phyloP scores from a whole-genome alignment of 2,329 filamentous ascomycete species.

The Penicillium capsulatum region DNA sequence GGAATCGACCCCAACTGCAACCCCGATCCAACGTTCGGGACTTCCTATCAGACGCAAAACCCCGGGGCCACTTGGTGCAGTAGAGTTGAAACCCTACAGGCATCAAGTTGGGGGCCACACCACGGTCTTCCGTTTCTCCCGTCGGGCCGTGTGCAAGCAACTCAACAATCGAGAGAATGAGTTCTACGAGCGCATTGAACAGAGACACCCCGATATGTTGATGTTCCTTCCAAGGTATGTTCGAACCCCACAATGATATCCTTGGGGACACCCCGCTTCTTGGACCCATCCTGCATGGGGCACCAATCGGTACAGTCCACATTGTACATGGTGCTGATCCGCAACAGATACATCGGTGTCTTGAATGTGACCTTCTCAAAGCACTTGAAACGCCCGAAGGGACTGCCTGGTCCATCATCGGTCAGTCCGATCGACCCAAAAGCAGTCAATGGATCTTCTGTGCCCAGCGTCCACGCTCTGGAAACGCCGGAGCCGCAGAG shows the following conservation, averaged over 20 bases:
- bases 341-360: constrained; percentile 83
- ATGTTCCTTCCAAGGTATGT: constrained; percentile 80
- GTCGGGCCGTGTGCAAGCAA: constrained; percentile 93
- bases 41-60: constrained; percentile 27
- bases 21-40: constrained; percentile 34
- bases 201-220: constrained; percentile 80
- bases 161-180: constrained; percentile 97
- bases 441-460: constrained; percentile 12
- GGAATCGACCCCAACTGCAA: constrained; percentile 47
- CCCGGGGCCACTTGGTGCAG: constrained; percentile 68
- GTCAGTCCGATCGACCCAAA: constrained; percentile 7
- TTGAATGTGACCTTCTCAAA: constrained; percentile 95
- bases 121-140: constrained; percentile 92
- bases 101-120: constrained; percentile 98
- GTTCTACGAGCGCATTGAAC: constrained; percentile 96
- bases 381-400: constrained; percentile 60
- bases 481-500: constrained; percentile 41
- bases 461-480: constrained; percentile 10
- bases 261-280: no score
- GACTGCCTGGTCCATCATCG: constrained; percentile 18
- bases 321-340: neutral
- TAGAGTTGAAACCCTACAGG: constrained; percentile 93
- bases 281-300: no score
- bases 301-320: no score
- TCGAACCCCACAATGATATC: constrained; percentile 11